Conservation (phyloP, 179 eudicot species). For the Silene vulgaris region DNA sequence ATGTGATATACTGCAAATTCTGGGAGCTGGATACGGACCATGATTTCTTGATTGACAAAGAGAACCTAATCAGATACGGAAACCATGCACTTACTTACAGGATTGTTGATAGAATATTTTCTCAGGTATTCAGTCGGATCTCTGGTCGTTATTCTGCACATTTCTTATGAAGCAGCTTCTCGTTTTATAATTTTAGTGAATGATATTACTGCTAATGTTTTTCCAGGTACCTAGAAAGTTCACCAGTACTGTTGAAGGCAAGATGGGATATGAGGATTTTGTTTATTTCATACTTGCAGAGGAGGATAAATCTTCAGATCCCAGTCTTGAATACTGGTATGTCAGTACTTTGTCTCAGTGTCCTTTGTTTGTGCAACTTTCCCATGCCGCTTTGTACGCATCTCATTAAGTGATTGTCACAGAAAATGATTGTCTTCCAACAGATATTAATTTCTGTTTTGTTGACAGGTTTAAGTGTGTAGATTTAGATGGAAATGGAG, state of each 20-base stretch:
- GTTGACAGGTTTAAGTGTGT: slow-evolving; percentile 87
- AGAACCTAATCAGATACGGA: slow-evolving; percentile 95
- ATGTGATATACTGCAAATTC: slow-evolving; percentile 95
- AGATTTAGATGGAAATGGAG: slow-evolving; percentile 90
- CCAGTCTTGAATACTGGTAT: slow-evolving; percentile 94
- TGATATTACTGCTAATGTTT: slow-evolving; percentile 6
- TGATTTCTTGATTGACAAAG: slow-evolving; percentile 92
- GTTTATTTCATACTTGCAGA: slow-evolving; percentile 95
- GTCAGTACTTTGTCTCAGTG: slow-evolving; percentile 3
- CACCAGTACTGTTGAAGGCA: slow-evolving; percentile 87
- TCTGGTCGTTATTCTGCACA: neutral
- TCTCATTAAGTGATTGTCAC: neutral
- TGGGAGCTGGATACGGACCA: slow-evolving; percentile 99
- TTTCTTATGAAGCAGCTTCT: neutral
- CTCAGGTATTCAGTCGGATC: slow-evolving; percentile 52
- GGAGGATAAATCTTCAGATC: slow-evolving; percentile 97
- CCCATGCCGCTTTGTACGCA: neutral
- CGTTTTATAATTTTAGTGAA: neutral
- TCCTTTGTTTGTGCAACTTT: neutral
- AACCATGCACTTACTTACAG: slow-evolving; percentile 98
- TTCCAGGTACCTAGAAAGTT: slow-evolving; percentile 79
- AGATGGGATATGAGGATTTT: slow-evolving; percentile 99
- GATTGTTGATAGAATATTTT: slow-evolving; percentile 92
- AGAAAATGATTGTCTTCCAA: slow-evolving; percentile 6
- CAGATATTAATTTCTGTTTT: slow-evolving; percentile 3